Base-by-base conservation (phyloP, 2,329 filamentous ascomycete genomes). In the Clathrospora elynae region DNA sequence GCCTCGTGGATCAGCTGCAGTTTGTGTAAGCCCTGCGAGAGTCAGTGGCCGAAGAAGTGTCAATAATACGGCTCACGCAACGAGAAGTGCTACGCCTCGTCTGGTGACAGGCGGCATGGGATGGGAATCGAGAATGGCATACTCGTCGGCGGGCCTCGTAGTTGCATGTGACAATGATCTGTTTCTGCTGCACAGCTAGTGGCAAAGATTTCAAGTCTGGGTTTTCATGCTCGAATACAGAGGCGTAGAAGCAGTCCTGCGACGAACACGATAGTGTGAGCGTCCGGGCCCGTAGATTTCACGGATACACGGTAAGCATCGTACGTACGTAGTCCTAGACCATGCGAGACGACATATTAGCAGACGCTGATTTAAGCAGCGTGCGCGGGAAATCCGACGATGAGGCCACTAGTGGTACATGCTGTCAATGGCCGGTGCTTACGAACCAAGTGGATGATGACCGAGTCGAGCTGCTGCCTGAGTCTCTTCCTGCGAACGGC, bases 201-300 rank as follows among this genome's bases (percentile, higher is more conserved):
- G 90, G 89, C 12, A 87, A 73, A 1, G 79, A 77, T 63, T 83
- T 89, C 43, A 96, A 75, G 2, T 78, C 75, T 0, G 90, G 89
- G 53, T 87, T 84, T 64, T 87, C 86, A 53, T 86, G 85, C 72
- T 96, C 90, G 56, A 93, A 86, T 6, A 93, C 90, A 35, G 90
- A 89, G 14, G 91, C 91, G 69, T 97, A 97, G 76, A 97, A 97
- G 75, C 89, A 95, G 74, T 92, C 88, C 67, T 90, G 12, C 30
- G 51, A 47, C 5, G 23, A 16, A 10, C 20, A 33, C 12, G 28
- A 34, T 13, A 28, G 33, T 26, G 29, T 42, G 34, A 46, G 14
- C 31, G 30, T 42, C 45, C 39, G 34, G 12, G 35, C 20, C 20
- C 43, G 42, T 33, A 35, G 34, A 38, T 17, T 25, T 43, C 41